Evolutionary conservation across 495 filamentous ascomycete species (phyloP), one percentile per base, ranked within the genome.

Genomic region (Lophiostoma macrostomum): DNA sequence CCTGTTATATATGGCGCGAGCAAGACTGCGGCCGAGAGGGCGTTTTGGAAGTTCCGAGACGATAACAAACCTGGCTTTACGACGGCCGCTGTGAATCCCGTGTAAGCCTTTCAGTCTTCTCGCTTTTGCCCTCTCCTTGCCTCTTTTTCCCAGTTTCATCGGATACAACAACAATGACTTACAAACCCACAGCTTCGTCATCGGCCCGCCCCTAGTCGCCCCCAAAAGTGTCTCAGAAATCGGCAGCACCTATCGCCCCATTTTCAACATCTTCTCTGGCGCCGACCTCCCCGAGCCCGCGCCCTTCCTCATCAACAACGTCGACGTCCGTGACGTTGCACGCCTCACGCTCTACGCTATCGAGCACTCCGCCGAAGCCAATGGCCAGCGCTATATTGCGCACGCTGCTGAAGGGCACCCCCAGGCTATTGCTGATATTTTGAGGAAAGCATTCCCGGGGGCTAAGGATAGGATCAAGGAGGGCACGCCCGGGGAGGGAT

Each of bases 321-420:
- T 60, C 42, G 57, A 60, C 35, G 57, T 60, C 11, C 48, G 57
- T 6, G 57, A 60, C 25, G 50, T 60, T 0, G 50, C 57, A 1
- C 18, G 10, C 6, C 30, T 60, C 1, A 18, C 50, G 1, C n/a
- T 43, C 2, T 60, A 54, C 36, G 22, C 44, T 6, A 46, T 60
- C 30, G 27, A 23, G 30, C 51, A 60, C 25, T 32, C 57, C n/a
- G 27, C 43, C 10, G 34, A 27, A 12, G 55, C 57, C 2, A 24
- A 55, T 22, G 50, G 57, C 1, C 50, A 60, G 44, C 42, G 57
- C 7, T 60, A 60, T 25, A 60, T 60, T 18, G 57, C 57, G 1
- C 22, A 19, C 32, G 40, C 28, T n/a, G 50, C 35, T 1, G 24
- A 10, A 14, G 37, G 37, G 2, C 3, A 19, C 24, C 28, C 50